Evolutionary conservation across 148 eudicot species (phyloP).

Genomic region (Talinum fruticosum): DNA sequence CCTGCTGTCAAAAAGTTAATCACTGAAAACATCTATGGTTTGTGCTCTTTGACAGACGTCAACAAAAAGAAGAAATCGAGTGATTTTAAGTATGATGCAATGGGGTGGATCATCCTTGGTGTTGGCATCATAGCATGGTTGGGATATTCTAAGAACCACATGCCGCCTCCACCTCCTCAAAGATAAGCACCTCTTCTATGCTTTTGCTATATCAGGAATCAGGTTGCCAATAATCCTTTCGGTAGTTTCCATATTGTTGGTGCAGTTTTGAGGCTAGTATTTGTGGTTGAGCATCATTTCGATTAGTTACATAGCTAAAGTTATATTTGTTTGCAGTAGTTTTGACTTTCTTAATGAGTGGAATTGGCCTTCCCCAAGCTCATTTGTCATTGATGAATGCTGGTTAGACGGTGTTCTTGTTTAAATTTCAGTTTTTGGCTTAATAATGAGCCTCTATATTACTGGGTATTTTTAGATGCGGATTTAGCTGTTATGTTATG

Average conservation of each 20-base stretch:
- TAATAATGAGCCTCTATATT: too few relatives aligned
- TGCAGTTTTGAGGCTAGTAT: conserved; percentile 1
- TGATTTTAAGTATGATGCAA: conserved; percentile 37
- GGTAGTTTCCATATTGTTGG: neutral
- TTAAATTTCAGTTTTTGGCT: neutral
- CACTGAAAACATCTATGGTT: neutral
- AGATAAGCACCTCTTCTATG: conserved; percentile 33
- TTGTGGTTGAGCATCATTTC: neutral
- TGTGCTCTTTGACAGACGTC: conserved; percentile 26
- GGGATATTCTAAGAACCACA: conserved; percentile 67
- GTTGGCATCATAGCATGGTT: conserved; percentile 76
- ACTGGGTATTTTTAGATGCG: neutral
- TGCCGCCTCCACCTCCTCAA: conserved; percentile 70
- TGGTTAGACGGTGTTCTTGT: neutral
- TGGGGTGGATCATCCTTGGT: conserved; percentile 63
- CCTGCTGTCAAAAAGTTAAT: neutral
- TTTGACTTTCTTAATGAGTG: neutral
- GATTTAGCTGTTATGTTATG: neutral
- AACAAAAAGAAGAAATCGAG: conserved; percentile 33
- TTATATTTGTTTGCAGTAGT: conserved; percentile 11
- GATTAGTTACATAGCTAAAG: neutral
- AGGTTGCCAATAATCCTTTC: too few relatives aligned
- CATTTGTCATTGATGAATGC: conserved; percentile 1
- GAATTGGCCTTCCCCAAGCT: neutral
- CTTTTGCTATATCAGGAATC: conserved; percentile 5